phyloP scores from a whole-genome alignment of 2,329 filamentous ascomycete species.

The Colletotrichum lentis region DNA sequence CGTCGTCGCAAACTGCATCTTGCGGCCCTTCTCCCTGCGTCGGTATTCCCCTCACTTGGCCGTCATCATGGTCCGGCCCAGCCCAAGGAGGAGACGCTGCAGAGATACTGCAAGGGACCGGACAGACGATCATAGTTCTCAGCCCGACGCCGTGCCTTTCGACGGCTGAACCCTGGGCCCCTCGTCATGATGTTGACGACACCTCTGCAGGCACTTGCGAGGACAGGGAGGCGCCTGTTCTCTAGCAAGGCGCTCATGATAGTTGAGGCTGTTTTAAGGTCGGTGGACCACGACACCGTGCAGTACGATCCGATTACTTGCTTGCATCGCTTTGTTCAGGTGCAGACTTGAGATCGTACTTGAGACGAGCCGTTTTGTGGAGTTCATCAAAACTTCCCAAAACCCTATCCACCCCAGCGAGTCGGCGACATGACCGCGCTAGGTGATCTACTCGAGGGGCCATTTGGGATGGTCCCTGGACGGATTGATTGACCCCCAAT shows the following conservation, averaged over 20 bases:
- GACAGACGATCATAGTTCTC: background rate
- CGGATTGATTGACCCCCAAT: too few species aligned
- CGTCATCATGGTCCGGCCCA: conserved; percentile 15
- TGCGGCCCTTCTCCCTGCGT: conserved; percentile 27
- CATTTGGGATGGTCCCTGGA: background rate
- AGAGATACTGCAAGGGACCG: conserved; percentile 21
- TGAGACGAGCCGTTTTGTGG: conserved; percentile 2
- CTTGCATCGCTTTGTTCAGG: background rate
- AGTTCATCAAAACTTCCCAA: conserved; percentile 8
- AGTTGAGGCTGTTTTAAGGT: background rate
- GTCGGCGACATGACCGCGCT: background rate
- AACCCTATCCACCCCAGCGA: conserved; percentile 1
- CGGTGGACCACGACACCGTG: background rate
- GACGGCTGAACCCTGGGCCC: background rate
- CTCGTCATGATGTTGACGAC: conserved; percentile 4
- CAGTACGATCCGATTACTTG: background rate
- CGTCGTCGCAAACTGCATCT: conserved; percentile 22
- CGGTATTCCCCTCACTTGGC: conserved; percentile 11
- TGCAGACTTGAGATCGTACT: background rate
- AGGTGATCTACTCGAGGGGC: background rate
- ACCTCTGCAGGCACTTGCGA: conserved; percentile 11
- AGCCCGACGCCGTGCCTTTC: conserved; percentile 3
- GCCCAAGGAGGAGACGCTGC: conserved; percentile 14
- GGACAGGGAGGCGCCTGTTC: background rate
- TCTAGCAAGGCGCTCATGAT: background rate